Evolutionary conservation across 2,329 filamentous ascomycete species (phyloP).

Genomic region (Graphilbum fragrans): DNA sequence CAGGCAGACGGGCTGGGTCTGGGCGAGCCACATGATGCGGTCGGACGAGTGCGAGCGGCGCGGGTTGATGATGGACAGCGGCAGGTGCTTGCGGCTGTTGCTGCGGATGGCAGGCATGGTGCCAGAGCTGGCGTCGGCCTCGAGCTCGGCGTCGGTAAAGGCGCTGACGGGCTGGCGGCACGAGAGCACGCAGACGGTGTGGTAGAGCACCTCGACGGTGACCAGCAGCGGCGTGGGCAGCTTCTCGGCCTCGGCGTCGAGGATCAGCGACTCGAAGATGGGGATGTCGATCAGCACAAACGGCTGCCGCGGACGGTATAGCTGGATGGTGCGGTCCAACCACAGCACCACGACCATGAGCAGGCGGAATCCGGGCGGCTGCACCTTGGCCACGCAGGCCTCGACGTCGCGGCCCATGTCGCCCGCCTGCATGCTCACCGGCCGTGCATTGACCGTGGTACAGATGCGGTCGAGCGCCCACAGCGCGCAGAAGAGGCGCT

Average conservation of each 20-base stretch:
- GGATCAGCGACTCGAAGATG: conserved; percentile 44
- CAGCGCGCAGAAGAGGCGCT: conserved; percentile 42
- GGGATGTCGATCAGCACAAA: conserved; percentile 39
- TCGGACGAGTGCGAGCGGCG: conserved; percentile 45
- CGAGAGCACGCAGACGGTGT: conserved; percentile 50
- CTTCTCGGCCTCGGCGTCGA: conserved; percentile 38
- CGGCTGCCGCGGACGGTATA: conserved; percentile 45
- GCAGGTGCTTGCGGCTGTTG: conserved; percentile 24
- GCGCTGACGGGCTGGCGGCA: conserved; percentile 33
- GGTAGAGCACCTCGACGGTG: conserved; percentile 51
- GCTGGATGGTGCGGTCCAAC: conserved; percentile 45
- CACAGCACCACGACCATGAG: conserved; percentile 41
- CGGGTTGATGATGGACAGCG: conserved; percentile 38
- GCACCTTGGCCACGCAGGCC: conserved; percentile 31
- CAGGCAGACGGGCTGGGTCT: conserved; percentile 36
- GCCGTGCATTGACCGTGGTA: conserved; percentile 46
- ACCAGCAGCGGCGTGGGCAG: conserved; percentile 36
- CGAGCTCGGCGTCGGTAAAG: conserved; percentile 19
- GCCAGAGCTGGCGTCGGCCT: too few species aligned
- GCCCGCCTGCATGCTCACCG: conserved; percentile 46
- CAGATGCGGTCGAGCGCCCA: conserved; percentile 51
- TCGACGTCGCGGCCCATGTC: conserved; percentile 44
- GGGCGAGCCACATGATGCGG: conserved; percentile 42
- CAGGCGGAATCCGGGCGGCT: conserved; percentile 42
- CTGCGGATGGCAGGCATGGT: conserved; percentile 8